Percentiles rank a stretch among this genome's conserved stretches.
These are phyloP conservation scores for Novymonas esmeraldas DNA, from an alignment of 208 protist genomes.

Conservation along the genomic window DNA sequence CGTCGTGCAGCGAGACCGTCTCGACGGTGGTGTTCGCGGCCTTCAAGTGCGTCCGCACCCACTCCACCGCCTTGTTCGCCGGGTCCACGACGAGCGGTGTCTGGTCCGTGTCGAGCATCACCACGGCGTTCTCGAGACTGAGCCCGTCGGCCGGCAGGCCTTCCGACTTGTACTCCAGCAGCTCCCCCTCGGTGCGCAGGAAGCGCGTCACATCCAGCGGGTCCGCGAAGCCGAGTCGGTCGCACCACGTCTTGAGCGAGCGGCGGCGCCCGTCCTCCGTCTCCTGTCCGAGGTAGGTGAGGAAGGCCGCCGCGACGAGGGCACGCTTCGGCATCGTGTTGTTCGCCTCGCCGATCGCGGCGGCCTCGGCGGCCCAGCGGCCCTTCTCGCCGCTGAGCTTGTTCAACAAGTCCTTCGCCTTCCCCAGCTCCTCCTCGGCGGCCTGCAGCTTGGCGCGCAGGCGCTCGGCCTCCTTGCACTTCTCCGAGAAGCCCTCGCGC, in stretches of 20 bases:
- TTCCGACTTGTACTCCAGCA: constrained; percentile 95
- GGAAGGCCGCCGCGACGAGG: constrained; percentile 90
- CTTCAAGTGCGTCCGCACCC: constrained; percentile 91
- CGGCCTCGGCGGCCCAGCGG: constrained; percentile 92
- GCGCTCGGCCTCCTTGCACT: constrained; percentile 94
- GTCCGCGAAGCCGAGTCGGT: constrained; percentile 47
- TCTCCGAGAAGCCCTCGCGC: constrained; percentile 83
- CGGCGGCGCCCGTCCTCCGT: constrained; percentile 83
- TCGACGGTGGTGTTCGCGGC: constrained; percentile 77
- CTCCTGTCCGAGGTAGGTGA: constrained; percentile 91
- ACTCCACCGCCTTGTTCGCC: constrained; percentile 92
- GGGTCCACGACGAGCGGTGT: constrained; percentile 97
- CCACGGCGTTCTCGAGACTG: constrained; percentile 96
- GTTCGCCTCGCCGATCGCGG: constrained; percentile 68
- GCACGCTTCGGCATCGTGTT: constrained; percentile 81
- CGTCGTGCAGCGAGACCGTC: constrained; percentile 89
- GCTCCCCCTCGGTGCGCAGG: constrained; percentile 94
- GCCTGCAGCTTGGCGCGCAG: constrained; percentile 88
- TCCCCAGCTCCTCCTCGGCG: constrained; percentile 87
- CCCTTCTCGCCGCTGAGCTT: constrained; percentile 96
- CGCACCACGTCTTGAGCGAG: constrained; percentile 83
- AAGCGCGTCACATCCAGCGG: constrained; percentile 76
- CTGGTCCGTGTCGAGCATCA: constrained; percentile 88
- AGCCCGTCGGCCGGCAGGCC: constrained; percentile 95
- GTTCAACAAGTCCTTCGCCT: constrained; percentile 92